These are phyloP conservation scores for Xanthoceras sorbifolium DNA, from an alignment of 345 rosid species.

Conservation along the genomic window DNA sequence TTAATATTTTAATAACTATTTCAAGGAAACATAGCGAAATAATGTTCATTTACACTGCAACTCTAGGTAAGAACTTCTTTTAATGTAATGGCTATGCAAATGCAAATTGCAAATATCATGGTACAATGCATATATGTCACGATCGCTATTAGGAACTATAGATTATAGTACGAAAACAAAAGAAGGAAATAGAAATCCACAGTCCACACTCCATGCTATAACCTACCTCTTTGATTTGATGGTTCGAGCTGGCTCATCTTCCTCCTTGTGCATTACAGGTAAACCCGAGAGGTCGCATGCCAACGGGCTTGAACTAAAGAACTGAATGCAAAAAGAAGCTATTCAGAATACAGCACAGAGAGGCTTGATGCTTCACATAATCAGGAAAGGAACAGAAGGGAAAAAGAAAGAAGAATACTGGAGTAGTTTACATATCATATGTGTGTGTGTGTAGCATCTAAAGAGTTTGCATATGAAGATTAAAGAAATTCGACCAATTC, in stretches of 20 bases:
- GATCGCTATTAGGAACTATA: neutral
- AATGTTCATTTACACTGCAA: no score
- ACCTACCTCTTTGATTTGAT: constrained; percentile 42
- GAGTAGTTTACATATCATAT: no score
- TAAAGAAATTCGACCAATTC: no score
- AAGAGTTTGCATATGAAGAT: neutral
- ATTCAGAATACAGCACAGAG: neutral
- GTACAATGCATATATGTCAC: neutral
- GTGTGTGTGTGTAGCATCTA: neutral
- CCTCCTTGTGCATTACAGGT: constrained; percentile 43
- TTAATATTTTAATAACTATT: no score
- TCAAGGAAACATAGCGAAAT: no score
- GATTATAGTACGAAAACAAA: neutral
- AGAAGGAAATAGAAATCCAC: neutral
- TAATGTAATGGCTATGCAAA: no score
- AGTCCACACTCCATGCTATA: neutral
- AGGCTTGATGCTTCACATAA: no score
- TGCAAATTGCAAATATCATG: neutral
- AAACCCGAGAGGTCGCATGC: constrained; percentile 53
- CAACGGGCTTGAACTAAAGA: constrained; percentile 58
- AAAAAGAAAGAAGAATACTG: no score
- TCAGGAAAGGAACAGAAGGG: neutral
- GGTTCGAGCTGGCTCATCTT: constrained; percentile 32
- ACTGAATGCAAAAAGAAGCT: constrained; percentile 34
- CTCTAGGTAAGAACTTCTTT: no score